These are phyloP conservation scores for Cyberlindnera mycetangii DNA, from an alignment of 805 yeast genomes.

Conservation along the genomic window DNA sequence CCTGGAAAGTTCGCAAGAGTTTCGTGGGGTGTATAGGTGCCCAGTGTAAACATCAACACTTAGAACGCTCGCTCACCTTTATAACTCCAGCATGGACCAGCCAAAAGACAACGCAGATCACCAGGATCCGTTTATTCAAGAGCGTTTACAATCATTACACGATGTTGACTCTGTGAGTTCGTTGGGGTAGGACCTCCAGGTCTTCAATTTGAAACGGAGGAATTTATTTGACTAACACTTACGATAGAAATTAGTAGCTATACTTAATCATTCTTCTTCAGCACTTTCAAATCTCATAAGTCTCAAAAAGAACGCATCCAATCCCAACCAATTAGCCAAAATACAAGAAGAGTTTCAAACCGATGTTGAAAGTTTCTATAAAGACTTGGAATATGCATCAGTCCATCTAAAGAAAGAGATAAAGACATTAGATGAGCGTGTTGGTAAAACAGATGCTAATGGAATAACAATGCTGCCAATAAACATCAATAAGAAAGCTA, in stretches of 20 bases:
- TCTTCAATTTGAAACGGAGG: background rate
- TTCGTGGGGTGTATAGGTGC: no score
- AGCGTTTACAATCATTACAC: slow-evolving; percentile 49
- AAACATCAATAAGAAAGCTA: slow-evolving; percentile 65
- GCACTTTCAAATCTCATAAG: slow-evolving; percentile 41
- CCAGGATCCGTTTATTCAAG: slow-evolving; percentile 40
- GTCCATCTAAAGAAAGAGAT: slow-evolving; percentile 63
- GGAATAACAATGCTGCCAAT: slow-evolving; percentile 63
- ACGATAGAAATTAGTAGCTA: slow-evolving; percentile 41
- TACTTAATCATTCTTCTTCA: slow-evolving; percentile 47
- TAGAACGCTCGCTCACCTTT: no score
- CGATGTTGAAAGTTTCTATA: slow-evolving; percentile 48
- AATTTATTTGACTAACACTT: no score
- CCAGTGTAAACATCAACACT: background rate
- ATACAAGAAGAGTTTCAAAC: slow-evolving; percentile 39
- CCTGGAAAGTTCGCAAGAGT: background rate
- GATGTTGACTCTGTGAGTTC: slow-evolving; percentile 42
- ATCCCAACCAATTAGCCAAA: slow-evolving; percentile 23
- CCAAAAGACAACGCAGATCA: slow-evolving; percentile 7
- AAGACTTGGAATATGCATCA: slow-evolving; percentile 55
- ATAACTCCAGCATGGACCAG: background rate
- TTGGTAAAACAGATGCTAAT: slow-evolving; percentile 44
- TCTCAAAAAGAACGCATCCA: slow-evolving; percentile 30
- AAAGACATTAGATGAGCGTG: slow-evolving; percentile 57
- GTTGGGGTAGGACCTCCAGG: background rate